Evolutionary conservation across 768 basidiomycete genomes (phyloP).

Genomic region (Pholiota molesta): DNA sequence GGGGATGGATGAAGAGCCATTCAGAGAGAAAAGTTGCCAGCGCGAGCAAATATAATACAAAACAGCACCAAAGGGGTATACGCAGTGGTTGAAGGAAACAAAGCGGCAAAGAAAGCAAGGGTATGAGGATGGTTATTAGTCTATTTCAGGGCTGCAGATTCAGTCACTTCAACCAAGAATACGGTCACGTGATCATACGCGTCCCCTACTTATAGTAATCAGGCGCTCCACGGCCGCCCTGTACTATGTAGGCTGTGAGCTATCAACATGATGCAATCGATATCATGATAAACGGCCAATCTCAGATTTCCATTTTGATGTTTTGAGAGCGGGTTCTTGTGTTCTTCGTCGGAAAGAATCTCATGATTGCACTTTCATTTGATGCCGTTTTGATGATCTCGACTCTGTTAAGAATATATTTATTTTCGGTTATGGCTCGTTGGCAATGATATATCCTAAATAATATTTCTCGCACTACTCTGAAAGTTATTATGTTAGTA

Average conservation of each 20-base stretch:
- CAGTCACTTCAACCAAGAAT: slow-evolving; percentile 23
- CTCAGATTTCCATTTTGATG: no score
- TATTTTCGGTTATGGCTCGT: neutral
- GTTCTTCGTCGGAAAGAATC: no score
- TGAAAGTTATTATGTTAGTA: neutral
- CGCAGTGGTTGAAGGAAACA: slow-evolving; percentile 10
- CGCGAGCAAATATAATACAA: slow-evolving; percentile 9
- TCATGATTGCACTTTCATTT: neutral
- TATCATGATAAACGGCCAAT: no score
- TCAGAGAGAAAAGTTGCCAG: slow-evolving; percentile 8
- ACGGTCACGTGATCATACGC: slow-evolving; percentile 31
- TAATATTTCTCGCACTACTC: neutral
- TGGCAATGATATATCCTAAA: neutral
- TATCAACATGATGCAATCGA: no score
- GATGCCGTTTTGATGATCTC: neutral
- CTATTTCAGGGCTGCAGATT: slow-evolving; percentile 7
- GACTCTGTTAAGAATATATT: neutral
- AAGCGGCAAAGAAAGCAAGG: slow-evolving; percentile 13
- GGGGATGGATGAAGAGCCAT: slow-evolving; percentile 76
- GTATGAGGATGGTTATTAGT: slow-evolving; percentile 17
- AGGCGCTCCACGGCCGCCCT: neutral
- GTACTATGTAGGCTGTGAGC: no score
- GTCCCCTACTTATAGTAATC: neutral
- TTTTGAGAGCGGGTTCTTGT: no score
- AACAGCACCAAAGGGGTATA: slow-evolving; percentile 8